Conservation (phyloP, 768 basidiomycete genomes). For the Leccinum uliginosum region DNA sequence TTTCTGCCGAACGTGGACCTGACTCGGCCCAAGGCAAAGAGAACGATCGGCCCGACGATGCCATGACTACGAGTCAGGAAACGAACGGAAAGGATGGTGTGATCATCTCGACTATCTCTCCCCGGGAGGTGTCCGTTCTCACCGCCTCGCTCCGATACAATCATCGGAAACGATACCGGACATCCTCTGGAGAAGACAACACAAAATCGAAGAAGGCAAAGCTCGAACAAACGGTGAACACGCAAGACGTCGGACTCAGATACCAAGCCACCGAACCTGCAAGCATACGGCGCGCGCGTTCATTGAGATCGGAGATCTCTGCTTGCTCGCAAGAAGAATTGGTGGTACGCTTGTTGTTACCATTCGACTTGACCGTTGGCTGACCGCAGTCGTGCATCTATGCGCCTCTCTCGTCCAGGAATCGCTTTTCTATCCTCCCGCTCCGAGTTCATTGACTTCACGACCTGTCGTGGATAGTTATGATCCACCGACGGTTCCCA, state of each 20-base stretch:
- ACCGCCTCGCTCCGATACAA: neutral
- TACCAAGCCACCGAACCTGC: slow-evolving; percentile 33
- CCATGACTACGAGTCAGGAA: neutral
- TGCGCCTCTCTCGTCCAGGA: slow-evolving; percentile 8
- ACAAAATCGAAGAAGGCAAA: slow-evolving; percentile 18
- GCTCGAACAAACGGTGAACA: slow-evolving; percentile 1
- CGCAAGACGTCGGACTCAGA: neutral
- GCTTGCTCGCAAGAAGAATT: slow-evolving; percentile 1
- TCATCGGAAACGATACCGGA: slow-evolving; percentile 14
- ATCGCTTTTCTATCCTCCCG: slow-evolving; percentile 1
- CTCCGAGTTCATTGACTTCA: neutral
- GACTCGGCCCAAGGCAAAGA: neutral
- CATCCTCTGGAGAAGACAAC: neutral
- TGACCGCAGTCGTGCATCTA: slow-evolving; percentile 5
- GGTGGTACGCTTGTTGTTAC: slow-evolving; percentile 5
- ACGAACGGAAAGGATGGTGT: neutral
- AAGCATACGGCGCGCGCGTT: slow-evolving; percentile 38
- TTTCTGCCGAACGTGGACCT: neutral
- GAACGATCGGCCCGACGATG: neutral
- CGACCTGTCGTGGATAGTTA: neutral
- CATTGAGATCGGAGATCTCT: slow-evolving; percentile 32
- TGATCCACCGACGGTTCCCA: slow-evolving; percentile 22
- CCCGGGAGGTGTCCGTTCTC: neutral
- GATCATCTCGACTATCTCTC: neutral
- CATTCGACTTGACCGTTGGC: neutral